Conservation (phyloP, 73 alveolate species). For the Paramecium caudatum region DNA sequence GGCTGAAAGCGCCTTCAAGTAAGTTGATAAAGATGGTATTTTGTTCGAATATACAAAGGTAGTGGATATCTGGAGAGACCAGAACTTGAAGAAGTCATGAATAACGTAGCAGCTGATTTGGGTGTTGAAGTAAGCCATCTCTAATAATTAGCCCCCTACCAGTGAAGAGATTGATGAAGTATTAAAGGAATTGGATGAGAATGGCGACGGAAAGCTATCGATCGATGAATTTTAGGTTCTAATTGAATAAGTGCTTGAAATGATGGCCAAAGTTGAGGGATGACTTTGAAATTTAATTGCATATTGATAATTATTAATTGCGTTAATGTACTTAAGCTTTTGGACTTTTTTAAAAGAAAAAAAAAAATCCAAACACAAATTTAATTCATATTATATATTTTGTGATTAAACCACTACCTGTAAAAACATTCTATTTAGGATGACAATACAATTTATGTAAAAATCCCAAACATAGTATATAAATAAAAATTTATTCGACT, state of each 20-base stretch:
- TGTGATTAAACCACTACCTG: too few species aligned
- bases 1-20: conserved; percentile 88
- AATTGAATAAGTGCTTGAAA: conserved; percentile 81
- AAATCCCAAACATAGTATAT: too few species aligned
- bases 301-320: not conserved
- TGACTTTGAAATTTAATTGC: not conserved
- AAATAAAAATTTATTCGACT: too few species aligned
- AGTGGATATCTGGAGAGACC: conserved; percentile 74
- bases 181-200: conserved; percentile 86
- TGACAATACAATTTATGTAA: too few species aligned
- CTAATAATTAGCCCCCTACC: conserved; percentile 76
- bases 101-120: conserved; percentile 82
- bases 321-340: too few species aligned
- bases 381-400: too few species aligned
- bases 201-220: conserved; percentile 84
- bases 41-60: conserved; percentile 45
- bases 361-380: too few species aligned
- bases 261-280: conserved; percentile 79
- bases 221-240: conserved; percentile 82
- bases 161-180: conserved; percentile 87
- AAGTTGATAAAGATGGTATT: conserved; percentile 83
- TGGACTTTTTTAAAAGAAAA: too few species aligned
- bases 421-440: too few species aligned
- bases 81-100: conserved; percentile 88
- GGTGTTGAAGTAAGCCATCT: conserved; percentile 73